Conservation (phyloP, 768 basidiomycete species). For the Kwoniella shandongensis region DNA sequence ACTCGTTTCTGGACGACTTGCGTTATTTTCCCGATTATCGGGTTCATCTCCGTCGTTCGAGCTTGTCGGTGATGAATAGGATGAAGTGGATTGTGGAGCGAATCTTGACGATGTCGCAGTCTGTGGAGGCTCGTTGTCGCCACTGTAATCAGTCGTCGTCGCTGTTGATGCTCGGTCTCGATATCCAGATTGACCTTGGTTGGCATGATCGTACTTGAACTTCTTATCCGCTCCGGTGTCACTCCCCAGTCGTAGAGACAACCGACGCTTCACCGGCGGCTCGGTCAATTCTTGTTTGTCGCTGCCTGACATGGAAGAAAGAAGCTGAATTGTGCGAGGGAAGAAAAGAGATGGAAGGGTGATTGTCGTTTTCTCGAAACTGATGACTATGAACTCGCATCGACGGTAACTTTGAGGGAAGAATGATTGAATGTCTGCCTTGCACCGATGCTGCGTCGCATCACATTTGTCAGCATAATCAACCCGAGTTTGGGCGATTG, state of each 20-base stretch:
- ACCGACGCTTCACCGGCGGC: slow-evolving; percentile 16
- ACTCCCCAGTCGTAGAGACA: slow-evolving; percentile 9
- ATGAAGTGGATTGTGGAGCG: slow-evolving; percentile 13
- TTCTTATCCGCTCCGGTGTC: slow-evolving; percentile 12
- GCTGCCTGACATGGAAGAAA: neutral
- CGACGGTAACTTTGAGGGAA: no score
- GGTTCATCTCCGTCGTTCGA: neutral
- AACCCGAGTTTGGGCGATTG: no score
- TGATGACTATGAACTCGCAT: no score
- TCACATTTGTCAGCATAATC: no score
- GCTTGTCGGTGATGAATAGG: slow-evolving; percentile 14
- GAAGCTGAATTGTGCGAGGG: neutral
- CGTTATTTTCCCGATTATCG: neutral
- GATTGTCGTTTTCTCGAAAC: slow-evolving; percentile 4
- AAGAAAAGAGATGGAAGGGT: neutral
- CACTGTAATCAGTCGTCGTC: neutral
- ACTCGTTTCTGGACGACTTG: neutral
- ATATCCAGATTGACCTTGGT: neutral
- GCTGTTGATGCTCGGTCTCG: neutral
- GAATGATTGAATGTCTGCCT: no score
- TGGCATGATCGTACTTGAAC: neutral
- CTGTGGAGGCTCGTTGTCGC: slow-evolving; percentile 11
- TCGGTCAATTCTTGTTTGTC: neutral
- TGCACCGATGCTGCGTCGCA: no score
- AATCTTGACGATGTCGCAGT: slow-evolving; percentile 20